Evolutionary conservation across 768 basidiomycete genomes (phyloP).

Genomic region (Gelatoporia subvermispora): DNA sequence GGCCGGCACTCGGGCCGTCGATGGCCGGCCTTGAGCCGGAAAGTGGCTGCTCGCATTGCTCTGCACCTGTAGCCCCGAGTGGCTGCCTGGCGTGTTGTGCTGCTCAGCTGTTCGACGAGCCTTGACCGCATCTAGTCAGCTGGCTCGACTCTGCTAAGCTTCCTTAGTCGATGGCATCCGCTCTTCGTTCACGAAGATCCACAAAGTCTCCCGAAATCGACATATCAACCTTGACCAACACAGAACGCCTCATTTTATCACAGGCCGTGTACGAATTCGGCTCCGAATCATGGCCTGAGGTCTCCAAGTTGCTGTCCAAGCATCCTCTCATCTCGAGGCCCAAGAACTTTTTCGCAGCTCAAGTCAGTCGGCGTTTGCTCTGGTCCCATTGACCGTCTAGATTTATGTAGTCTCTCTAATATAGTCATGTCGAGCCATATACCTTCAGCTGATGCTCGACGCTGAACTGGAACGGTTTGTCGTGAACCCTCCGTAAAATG

Average conservation of each 20-base stretch:
- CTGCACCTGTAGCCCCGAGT: background rate
- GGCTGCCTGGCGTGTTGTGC: background rate
- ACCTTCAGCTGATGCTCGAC: slow-evolving; percentile 63
- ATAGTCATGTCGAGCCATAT: slow-evolving; percentile 66
- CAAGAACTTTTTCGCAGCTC: slow-evolving; percentile 61
- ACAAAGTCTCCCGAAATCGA: slow-evolving; percentile 9
- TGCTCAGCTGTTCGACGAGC: too few relatives aligned
- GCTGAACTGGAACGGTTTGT: slow-evolving; percentile 61
- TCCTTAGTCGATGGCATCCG: slow-evolving; percentile 7
- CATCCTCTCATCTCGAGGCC: slow-evolving; percentile 68
- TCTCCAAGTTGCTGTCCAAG: slow-evolving; percentile 59
- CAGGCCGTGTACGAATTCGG: slow-evolving; percentile 87
- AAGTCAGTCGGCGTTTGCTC: slow-evolving; percentile 37
- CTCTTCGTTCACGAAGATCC: slow-evolving; percentile 8
- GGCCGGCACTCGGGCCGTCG: background rate
- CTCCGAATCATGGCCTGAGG: slow-evolving; percentile 57
- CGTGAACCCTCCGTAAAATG: slow-evolving; percentile 3
- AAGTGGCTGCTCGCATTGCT: background rate
- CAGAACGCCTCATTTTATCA: slow-evolving; percentile 77
- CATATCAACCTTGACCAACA: slow-evolving; percentile 23
- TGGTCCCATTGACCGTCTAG: background rate
- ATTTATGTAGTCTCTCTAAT: slow-evolving; percentile 11
- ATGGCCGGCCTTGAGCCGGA: background rate
- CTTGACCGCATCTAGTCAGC: too few relatives aligned
- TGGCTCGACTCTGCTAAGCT: too few relatives aligned